Evolutionary conservation across 73 alveolate genomes (phyloP), one percentile per base, ranked within the genome.

Genomic region (Tetrahymena borealis): DNA sequence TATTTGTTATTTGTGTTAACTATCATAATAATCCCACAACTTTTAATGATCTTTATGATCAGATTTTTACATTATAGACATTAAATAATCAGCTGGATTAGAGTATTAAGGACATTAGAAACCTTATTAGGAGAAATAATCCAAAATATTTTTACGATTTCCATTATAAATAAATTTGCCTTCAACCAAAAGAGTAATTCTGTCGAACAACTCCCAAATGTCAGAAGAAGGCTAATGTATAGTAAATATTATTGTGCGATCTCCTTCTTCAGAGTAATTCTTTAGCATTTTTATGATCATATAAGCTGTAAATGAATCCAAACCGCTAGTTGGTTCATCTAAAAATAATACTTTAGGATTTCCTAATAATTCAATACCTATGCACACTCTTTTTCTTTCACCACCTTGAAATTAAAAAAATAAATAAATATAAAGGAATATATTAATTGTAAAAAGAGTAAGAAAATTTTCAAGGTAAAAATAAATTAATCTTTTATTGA

Each of bases 311-410:
- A 90, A 92, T 3, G 95, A 96, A 90, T 96, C 98, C 60, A 96
- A 91, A 2, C 98, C 98, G 10, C 97, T 90, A 13, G 98, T 90
- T 4, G 98, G 98, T 91, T 96, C 98, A 91, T 96, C 98, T 38
- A 96, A 40, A 93, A 96, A 90, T 32, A 96, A 39, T 8, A 96
- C 95, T 77, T 94, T 77, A 2, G 98, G 94, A 32, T 94, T 92
- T 16, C 97, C 97, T 33, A 95, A 91, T 39, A 97, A 91, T 13
- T 96, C 95, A 94, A 96, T 94, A 16, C 96, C 98, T 7, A 95
- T 93, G 35, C 97, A 95, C n/a, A 96, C 95, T 79, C 95, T 96
- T 32, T 97, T 40, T 91, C 95, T 96, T 93, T 91, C 94, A 15
- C 98, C 98, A 36, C 98, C 98, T n/a, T 95, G 90, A n/a, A 96